Conservation (phyloP, 2,329 filamentous ascomycete genomes). For the Chaetomium strumarium region DNA sequence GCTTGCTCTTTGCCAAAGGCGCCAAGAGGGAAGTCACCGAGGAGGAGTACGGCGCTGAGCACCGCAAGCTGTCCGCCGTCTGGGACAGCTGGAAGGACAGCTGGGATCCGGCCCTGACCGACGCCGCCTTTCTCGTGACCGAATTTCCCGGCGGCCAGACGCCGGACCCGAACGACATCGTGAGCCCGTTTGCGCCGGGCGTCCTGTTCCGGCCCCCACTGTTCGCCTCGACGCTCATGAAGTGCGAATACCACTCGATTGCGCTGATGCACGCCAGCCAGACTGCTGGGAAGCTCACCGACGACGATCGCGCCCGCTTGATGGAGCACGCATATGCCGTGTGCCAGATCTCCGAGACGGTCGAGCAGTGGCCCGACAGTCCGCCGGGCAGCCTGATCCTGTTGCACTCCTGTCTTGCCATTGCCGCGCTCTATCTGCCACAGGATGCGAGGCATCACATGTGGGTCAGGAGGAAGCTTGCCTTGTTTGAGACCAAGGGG, state of each 20-base stretch:
- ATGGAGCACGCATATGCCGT: conserved; percentile 59
- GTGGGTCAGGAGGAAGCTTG: conserved; percentile 78
- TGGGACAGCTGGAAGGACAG: conserved; percentile 45
- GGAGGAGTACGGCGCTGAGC: conserved; percentile 60
- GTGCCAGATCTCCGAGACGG: conserved; percentile 73
- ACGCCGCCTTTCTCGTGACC: conserved; percentile 56
- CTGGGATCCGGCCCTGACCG: conserved; percentile 56
- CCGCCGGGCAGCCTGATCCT: conserved; percentile 66
- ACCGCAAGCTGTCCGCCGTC: conserved; percentile 44
- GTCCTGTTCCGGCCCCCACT: conserved; percentile 64
- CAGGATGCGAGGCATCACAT: conserved; percentile 64
- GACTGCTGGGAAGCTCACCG: conserved; percentile 51
- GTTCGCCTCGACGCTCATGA: conserved; percentile 68
- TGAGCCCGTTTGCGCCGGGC: conserved; percentile 65
- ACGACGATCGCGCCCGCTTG: conserved; percentile 48
- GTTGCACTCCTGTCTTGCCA: conserved; percentile 68
- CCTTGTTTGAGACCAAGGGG: conserved; percentile 72
- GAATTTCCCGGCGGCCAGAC: conserved; percentile 53
- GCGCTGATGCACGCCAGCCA: conserved; percentile 77
- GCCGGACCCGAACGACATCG: conserved; percentile 57
- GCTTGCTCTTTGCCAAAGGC: conserved; percentile 66
- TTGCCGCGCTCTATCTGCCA: conserved; percentile 74
- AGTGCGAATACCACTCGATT: conserved; percentile 72
- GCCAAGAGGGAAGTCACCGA: conserved; percentile 57
- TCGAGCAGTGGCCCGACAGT: conserved; percentile 64